These are phyloP conservation scores for Salix exigua DNA, from an alignment of 345 rosid species.

Conservation along the genomic window DNA sequence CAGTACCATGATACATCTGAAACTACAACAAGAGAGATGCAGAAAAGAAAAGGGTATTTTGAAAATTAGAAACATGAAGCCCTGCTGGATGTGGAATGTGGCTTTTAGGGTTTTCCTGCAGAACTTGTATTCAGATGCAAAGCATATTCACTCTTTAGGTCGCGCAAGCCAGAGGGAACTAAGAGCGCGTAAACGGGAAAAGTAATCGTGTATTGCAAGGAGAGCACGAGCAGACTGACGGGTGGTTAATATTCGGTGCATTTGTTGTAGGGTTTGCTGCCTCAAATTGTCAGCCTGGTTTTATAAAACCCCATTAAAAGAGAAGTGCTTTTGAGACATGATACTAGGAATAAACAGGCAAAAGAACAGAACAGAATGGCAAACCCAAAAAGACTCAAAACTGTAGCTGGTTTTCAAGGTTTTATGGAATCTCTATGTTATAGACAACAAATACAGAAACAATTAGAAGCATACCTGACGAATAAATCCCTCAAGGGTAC, in stretches of 20 bases:
- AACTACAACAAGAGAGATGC: neutral
- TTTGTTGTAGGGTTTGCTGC: conserved; percentile 89
- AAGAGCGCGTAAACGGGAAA: conserved; percentile 87
- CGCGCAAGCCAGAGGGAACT: conserved; percentile 98
- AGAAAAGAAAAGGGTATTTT: neutral
- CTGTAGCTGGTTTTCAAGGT: neutral
- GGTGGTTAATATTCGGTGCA: conserved; percentile 80
- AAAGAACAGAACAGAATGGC: neutral
- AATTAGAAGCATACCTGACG: conserved; percentile 59
- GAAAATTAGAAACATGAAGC: conserved; percentile 11
- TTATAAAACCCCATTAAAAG: neutral
- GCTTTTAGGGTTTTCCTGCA: conserved; percentile 7
- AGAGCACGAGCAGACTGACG: conserved; percentile 97
- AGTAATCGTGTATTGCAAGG: conserved; percentile 86
- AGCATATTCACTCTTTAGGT: conserved; percentile 65
- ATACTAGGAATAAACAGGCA: neutral
- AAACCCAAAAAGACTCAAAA: neutral
- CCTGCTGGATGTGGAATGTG: neutral
- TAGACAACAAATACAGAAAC: neutral
- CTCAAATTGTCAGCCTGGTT: conserved; percentile 92
- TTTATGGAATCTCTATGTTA: neutral
- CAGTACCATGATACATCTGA: conserved; percentile 8
- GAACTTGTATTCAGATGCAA: conserved; percentile 7
- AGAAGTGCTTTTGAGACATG: neutral
- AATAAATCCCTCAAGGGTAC: conserved; percentile 94